These are phyloP conservation scores for Cardamine occulta DNA, from an alignment of 345 rosid species.

Conservation along the genomic window DNA sequence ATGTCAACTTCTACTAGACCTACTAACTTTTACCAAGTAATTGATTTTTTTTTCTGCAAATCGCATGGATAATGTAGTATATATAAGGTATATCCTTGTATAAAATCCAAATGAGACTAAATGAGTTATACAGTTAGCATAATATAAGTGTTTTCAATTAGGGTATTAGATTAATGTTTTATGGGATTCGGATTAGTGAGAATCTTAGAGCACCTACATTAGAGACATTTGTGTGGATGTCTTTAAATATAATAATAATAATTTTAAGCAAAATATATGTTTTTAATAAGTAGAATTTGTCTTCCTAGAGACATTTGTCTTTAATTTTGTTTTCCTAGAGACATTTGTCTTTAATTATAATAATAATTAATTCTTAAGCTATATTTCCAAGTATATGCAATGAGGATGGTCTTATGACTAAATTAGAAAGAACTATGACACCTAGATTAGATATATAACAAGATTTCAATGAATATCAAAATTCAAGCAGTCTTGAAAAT, in stretches of 20 bases:
- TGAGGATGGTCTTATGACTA: too few species aligned
- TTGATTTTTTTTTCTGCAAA: not conserved
- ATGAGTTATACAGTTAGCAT: too few species aligned
- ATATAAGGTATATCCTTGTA: not conserved
- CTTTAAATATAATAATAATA: too few species aligned
- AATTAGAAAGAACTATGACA: not conserved
- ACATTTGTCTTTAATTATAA: too few species aligned
- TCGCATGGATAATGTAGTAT: not conserved
- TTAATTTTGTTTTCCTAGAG: too few species aligned
- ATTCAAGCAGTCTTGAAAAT: not conserved
- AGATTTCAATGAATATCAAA: not conserved
- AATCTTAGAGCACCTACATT: too few species aligned
- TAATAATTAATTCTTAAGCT: too few species aligned
- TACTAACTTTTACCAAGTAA: not conserved
- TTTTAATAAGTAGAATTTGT: too few species aligned
- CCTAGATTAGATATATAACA: not conserved
- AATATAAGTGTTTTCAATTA: not conserved
- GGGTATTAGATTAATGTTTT: not conserved
- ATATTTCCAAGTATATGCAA: too few species aligned
- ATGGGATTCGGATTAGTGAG: not conserved
- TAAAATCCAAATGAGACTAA: not conserved
- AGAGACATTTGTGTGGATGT: too few species aligned
- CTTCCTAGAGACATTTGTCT: too few species aligned
- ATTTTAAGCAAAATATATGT: too few species aligned
- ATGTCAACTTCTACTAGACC: slow-evolving; percentile 22